These are phyloP conservation scores for Hypomyces perniciosus DNA, from an alignment of 2,329 filamentous ascomycete genomes.

Conservation along the genomic window DNA sequence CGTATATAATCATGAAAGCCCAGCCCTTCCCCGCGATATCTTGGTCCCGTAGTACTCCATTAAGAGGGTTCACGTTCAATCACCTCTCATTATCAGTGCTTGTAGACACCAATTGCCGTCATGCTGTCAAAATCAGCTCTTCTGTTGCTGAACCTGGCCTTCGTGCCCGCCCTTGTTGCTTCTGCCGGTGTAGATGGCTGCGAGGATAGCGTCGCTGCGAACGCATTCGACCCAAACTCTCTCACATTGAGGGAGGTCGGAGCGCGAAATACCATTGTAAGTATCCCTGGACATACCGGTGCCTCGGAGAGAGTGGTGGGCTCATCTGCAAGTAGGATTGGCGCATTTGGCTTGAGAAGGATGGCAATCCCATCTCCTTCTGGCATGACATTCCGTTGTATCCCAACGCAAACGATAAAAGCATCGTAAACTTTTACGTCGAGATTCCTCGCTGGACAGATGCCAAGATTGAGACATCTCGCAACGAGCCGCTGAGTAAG, in stretches of 20 bases:
- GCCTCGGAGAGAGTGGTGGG: too few species aligned
- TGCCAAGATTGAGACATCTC: slow-evolving; percentile 34
- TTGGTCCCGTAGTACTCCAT: too few species aligned
- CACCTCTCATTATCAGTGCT: too few species aligned
- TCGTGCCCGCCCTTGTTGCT: slow-evolving; percentile 16
- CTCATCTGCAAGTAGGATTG: slow-evolving; percentile 26
- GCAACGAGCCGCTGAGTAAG: slow-evolving; percentile 34
- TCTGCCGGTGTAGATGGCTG: background rate
- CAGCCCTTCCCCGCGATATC: too few species aligned
- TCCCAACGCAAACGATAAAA: slow-evolving; percentile 27
- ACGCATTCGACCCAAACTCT: slow-evolving; percentile 22
- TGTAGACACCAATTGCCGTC: background rate
- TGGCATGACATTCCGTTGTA: slow-evolving; percentile 39
- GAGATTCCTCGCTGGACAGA: slow-evolving; percentile 39
- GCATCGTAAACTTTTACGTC: slow-evolving; percentile 33
- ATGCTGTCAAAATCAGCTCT: background rate
- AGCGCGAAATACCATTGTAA: slow-evolving; percentile 32
- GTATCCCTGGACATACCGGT: background rate
- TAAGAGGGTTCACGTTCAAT: too few species aligned
- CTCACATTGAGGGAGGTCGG: slow-evolving; percentile 31
- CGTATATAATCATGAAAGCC: too few species aligned
- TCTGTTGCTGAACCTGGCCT: slow-evolving; percentile 15
- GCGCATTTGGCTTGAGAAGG: slow-evolving; percentile 35
- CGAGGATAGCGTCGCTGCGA: background rate
- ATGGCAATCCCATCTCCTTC: slow-evolving; percentile 34